A percentile compares a stretch with the other conserved stretches of the same genome.
phyloP scores from a whole-genome alignment of 257 asterid species.

The Vinca minor region DNA sequence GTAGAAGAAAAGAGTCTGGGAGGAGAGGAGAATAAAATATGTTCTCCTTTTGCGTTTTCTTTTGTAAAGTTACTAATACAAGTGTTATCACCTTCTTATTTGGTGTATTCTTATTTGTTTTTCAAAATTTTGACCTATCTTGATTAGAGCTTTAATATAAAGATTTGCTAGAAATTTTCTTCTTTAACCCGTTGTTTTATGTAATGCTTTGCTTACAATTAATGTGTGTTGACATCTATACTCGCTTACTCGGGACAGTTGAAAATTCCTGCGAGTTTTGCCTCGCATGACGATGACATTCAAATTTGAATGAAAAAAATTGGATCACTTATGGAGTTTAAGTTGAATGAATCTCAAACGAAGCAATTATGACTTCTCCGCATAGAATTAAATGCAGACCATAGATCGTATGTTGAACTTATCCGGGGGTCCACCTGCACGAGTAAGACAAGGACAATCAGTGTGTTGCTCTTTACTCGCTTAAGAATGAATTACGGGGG shows the following conservation, averaged over 20 bases:
- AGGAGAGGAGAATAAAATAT: no score
- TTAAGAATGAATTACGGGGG: constrained; percentile 35
- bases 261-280: constrained; percentile 10
- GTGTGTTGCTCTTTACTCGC: constrained; percentile 33
- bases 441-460: constrained; percentile 43
- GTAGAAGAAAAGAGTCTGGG: no score
- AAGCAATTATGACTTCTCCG: constrained; percentile 16
- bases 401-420: constrained; percentile 18
- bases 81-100: neutral
- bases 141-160: neutral
- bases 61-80: neutral
- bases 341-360: constrained; percentile 23
- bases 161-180: neutral
- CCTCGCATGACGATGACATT: neutral
- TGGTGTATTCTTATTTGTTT: neutral
- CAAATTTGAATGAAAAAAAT: neutral
- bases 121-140: neutral
- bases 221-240: neutral
- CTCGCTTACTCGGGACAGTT: constrained; percentile 1
- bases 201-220: neutral
- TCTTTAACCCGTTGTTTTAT: neutral
- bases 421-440: constrained; percentile 67
- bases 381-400: constrained; percentile 16
- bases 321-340: neutral
- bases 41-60: neutral